phyloP scores from a whole-genome alignment of 176 grass and related monocot genomes.

The Miscanthus lutarioriparius region DNA sequence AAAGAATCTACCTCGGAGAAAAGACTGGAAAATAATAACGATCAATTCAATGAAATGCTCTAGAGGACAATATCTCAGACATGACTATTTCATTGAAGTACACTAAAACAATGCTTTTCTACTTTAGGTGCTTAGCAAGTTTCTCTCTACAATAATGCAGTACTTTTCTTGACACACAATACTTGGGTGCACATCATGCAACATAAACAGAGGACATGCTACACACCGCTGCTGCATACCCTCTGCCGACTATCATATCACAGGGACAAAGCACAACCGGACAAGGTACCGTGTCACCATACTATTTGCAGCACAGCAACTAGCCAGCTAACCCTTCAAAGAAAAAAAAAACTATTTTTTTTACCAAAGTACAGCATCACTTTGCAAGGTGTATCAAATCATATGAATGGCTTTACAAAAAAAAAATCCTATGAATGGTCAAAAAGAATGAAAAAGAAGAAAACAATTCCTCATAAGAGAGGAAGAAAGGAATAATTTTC shows the following conservation, averaged over 20 bases:
- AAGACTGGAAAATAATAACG: slow-evolving; percentile 53
- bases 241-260: not conserved
- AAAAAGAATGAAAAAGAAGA: no score
- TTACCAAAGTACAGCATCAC: no score
- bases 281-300: not conserved
- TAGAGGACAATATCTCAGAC: not conserved
- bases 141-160: not conserved
- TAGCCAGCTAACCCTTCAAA: not conserved
- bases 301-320: not conserved
- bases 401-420: no score
- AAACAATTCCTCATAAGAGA: no score
- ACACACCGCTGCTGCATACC: not conserved
- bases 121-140: not conserved
- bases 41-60: slow-evolving; percentile 26
- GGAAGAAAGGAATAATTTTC: no score
- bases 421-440: no score
- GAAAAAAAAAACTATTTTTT: no score
- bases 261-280: not conserved
- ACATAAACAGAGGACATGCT: not conserved
- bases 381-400: no score
- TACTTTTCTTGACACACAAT: not conserved
- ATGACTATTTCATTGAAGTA: not conserved
- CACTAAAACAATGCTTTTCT: not conserved
- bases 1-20: slow-evolving; percentile 68
- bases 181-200: not conserved